Percentiles rank a stretch among this genome's conserved stretches.
Conservation (phyloP, 495 filamentous ascomycete genomes). For the Pseudoneurospora amorphoporcata region DNA sequence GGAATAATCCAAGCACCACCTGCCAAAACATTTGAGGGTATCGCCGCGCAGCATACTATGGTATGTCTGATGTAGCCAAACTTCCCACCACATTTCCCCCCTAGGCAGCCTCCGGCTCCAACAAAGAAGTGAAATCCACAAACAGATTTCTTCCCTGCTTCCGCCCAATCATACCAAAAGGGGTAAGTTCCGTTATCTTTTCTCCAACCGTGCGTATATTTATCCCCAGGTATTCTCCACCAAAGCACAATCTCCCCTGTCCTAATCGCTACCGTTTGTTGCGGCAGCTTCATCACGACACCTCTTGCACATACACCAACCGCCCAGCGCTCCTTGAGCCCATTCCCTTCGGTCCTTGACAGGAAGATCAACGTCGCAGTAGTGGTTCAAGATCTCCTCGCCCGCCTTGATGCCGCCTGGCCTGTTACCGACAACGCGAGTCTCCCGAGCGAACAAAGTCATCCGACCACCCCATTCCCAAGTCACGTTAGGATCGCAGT, state of each 20-base stretch:
- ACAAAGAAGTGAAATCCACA: neutral
- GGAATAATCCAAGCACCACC: neutral
- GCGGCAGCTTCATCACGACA: conserved; percentile 47
- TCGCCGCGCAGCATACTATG: neutral
- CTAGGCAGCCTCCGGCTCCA: neutral
- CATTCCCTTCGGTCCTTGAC: conserved; percentile 80
- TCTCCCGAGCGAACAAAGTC: conserved; percentile 46
- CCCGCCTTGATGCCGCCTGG: conserved; percentile 57
- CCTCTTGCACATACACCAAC: conserved; percentile 70
- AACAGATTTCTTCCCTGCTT: neutral
- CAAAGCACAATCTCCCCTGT: neutral
- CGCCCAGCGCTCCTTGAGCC: conserved; percentile 75
- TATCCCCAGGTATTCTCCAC: neutral
- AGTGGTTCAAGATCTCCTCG: conserved; percentile 84
- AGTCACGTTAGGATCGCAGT: conserved; percentile 82
- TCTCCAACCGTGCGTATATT: neutral
- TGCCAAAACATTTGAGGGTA: neutral
- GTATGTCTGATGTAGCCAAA: neutral
- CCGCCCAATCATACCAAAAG: neutral
- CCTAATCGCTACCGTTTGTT: neutral
- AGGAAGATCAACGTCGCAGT: conserved; percentile 74
- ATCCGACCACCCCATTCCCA: conserved; percentile 93
- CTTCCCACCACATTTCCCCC: neutral
- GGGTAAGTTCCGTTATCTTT: neutral
- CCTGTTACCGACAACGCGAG: conserved; percentile 24